A percentile compares a stretch with the other conserved stretches of the same genome.
phyloP scores from a whole-genome alignment of 768 basidiomycete genomes.

The Tulasnella sp. region DNA sequence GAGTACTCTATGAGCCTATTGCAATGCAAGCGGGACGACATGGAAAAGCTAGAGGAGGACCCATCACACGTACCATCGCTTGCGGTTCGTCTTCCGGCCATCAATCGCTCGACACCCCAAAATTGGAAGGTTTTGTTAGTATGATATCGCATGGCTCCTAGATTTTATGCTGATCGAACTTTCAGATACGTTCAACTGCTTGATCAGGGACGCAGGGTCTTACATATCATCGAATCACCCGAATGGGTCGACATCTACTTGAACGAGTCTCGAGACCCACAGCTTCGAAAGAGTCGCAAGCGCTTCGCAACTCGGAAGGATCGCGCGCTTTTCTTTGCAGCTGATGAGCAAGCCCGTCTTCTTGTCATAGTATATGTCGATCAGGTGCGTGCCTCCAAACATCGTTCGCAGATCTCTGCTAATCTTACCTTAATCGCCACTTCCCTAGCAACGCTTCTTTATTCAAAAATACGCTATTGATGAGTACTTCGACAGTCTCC shows the following conservation, averaged over 20 bases:
- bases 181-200: neutral
- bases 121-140: too few species aligned
- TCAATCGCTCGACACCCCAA: too few species aligned
- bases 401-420: neutral
- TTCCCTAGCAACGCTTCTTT: neutral
- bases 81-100: too few species aligned
- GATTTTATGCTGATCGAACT: too few species aligned
- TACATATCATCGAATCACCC: neutral
- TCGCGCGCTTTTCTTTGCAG: slow-evolving; percentile 28
- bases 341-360: slow-evolving; percentile 41
- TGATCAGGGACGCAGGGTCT: neutral
- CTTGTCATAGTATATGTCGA: slow-evolving; percentile 23
- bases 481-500: slow-evolving; percentile 28
- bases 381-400: neutral
- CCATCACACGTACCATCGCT: too few species aligned
- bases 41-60: too few species aligned
- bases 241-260: neutral
- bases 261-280: neutral
- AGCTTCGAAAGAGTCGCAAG: neutral
- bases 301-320: neutral
- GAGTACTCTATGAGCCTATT: too few species aligned
- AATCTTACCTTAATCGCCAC: neutral
- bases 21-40: too few species aligned
- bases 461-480: slow-evolving; percentile 31
- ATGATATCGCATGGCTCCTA: too few species aligned